Evolutionary conservation across 345 rosid species (phyloP), one percentile per base, ranked within the genome.

Genomic region (Arabis alpina): DNA sequence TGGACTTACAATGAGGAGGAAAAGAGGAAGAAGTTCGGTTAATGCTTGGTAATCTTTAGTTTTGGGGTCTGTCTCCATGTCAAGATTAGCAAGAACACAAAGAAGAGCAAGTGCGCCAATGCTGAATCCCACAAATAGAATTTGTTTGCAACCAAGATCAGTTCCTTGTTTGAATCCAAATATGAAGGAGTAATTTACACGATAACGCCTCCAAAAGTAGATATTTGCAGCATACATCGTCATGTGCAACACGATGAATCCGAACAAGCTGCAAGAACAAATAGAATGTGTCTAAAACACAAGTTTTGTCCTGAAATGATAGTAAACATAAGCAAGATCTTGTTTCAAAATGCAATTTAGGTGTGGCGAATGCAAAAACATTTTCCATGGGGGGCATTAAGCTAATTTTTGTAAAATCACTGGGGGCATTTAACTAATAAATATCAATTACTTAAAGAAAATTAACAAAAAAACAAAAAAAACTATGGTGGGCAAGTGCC

Each of bases 111-210:
- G 66, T 4, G 66, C 82, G 0, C 86, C 78, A 53, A 91, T 83
- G 45, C 74, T 86, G 13, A 80, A 77, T 49, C 85, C 60, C 10
- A 86, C 77, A 5, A 89, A 82, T 4, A 86, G 77, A 34, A 89
- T 81, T 82, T 89, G 82, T 63, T 75, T 66, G 47, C 81, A 86
- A 5, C 87, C 83, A 80, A 91, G 68, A 56, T 91, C 96, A n/a
- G 85, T 81, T 52, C 93, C 96, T 80, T 78, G 79, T 76, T 88
- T 87, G 78, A 84, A 83, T 25, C 90, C 91, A 64, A 89, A 86
- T 66, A 91, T 87, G 72, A 87, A 91, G 3, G 87, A 24, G 47
- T 84, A 89, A 42, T 91, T 91, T 3, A 84, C 74, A 19, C 72
- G 72, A 51, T 73, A 83, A 5, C 55, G 63, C 47, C 70, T 73